Evolutionary conservation across 352 stramenopile species (phyloP), one percentile per base, ranked within the genome.

Genomic region (Globisporangium sylvaticum): DNA sequence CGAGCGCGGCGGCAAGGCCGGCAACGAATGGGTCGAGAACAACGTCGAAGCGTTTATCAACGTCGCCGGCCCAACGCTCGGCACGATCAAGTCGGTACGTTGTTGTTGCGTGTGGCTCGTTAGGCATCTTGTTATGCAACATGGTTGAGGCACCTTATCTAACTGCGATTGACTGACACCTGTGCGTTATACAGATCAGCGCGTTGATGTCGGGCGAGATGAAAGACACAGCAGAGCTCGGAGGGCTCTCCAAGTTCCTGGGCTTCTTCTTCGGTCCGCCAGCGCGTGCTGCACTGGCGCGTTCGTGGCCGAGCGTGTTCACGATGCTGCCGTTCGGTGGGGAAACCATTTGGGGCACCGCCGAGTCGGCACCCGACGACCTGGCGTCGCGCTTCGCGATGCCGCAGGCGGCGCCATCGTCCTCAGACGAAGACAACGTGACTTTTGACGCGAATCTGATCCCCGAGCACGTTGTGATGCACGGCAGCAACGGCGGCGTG

Each of bases 131-230:
- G 9, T 22, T 22, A 25, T 42, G 9, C 53, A 25, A 39, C 22
- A 44, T 44, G 12, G 37, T 18, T 12, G 31, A 37, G 10, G 31
- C 31, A 37, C 25, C 22, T 59, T 29, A 27, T 0, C 32, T 27
- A 48, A 44, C 20, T 0, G 2, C 18, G 18, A 50, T 24, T 50
- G 18, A 50, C 6, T 4, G 22, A 31, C 44, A 20, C 20, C 4
- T 50, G 18, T 59, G 46, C 59, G 27, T 39, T 18, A 44, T 53
- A 22, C 20, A 69, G 65, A 88, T 97, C 24, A 94, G 91, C 65
- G 90, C 95, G 22, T 64, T 98, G 32, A 78, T 98, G 52, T 98
- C 92, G 2, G 96, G 96, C 4, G 95, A 99, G 77, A 98, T 98
- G 85, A 97, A 97, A 66, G 95, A 99, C 68, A 98, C 92, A 18